Conservation (phyloP, 371 early-diverging fungal genomes). For the Mortierella sp. region DNA sequence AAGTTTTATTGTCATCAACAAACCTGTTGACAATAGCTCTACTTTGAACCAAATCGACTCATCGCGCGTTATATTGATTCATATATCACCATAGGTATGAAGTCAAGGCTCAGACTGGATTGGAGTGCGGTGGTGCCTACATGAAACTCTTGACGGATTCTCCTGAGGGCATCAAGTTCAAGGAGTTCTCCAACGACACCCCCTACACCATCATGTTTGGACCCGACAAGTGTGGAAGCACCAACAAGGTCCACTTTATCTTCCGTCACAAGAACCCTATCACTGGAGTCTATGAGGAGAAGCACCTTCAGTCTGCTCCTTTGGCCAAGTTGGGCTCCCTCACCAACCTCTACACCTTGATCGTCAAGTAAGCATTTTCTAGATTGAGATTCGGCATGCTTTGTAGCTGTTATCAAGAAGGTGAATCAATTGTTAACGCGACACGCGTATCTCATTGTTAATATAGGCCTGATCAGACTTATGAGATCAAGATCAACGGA, state of each 20-base stretch:
- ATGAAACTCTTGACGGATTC: slow-evolving; percentile 81
- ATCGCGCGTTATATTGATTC: neutral
- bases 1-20: slow-evolving; percentile 5
- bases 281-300: slow-evolving; percentile 84
- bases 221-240: slow-evolving; percentile 96
- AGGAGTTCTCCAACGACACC: slow-evolving; percentile 64
- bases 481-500: slow-evolving; percentile 87
- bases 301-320: slow-evolving; percentile 67
- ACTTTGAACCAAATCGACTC: neutral
- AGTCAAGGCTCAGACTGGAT: slow-evolving; percentile 94
- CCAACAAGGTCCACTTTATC: slow-evolving; percentile 97
- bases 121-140: slow-evolving; percentile 98
- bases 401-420: neutral
- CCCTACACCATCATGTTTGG: slow-evolving; percentile 92
- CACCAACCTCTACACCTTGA: slow-evolving; percentile 92
- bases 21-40: neutral
- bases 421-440: neutral
- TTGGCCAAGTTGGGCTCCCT: slow-evolving; percentile 76
- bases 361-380: slow-evolving; percentile 69
- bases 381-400: neutral
- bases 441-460: neutral
- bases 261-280: slow-evolving; percentile 92
- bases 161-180: slow-evolving; percentile 62
- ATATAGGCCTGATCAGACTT: slow-evolving; percentile 87
- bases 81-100: slow-evolving; percentile 63